Evolutionary conservation across 208 protist genomes (phyloP).

Genomic region (Trypanosoma melophagium): DNA sequence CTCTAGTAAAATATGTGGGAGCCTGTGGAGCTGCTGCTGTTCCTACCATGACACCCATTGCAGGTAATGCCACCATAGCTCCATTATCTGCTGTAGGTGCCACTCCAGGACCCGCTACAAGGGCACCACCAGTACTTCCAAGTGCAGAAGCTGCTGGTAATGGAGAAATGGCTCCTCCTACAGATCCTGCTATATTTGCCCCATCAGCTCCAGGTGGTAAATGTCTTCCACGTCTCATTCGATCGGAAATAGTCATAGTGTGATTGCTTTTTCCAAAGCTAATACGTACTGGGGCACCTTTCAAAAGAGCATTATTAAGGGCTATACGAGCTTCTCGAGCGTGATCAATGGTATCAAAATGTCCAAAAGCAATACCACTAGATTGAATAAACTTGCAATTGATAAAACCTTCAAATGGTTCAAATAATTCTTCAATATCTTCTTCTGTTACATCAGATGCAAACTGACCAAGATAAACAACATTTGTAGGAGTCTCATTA

Average conservation of each 20-base stretch:
- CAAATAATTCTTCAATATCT: constrained; percentile 72
- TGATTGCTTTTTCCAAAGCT: constrained; percentile 87
- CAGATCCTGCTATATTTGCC: background rate
- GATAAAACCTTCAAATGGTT: constrained; percentile 84
- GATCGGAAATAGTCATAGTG: constrained; percentile 65
- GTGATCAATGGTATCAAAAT: constrained; percentile 77
- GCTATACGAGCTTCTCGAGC: constrained; percentile 55
- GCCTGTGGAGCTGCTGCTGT: constrained; percentile 14
- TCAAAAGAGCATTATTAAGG: constrained; percentile 50
- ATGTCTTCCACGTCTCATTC: constrained; percentile 30
- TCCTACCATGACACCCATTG: constrained; percentile 46
- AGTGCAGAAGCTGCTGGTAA: constrained; percentile 3
- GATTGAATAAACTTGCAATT: constrained; percentile 64
- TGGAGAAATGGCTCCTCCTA: background rate
- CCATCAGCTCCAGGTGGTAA: constrained; percentile 11
- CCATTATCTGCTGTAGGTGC: constrained; percentile 15
- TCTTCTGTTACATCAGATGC: constrained; percentile 57
- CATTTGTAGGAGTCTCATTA: constrained; percentile 79
- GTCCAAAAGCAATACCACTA: constrained; percentile 79
- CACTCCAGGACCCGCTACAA: constrained; percentile 35
- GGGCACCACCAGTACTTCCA: constrained; percentile 33
- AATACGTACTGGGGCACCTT: constrained; percentile 72
- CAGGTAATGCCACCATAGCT: constrained; percentile 44
- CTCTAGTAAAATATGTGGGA: constrained; percentile 42
- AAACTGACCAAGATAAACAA: constrained; percentile 83